phyloP scores from a whole-genome alignment of 805 yeast genomes.

The Maudiozyma bulderi region DNA sequence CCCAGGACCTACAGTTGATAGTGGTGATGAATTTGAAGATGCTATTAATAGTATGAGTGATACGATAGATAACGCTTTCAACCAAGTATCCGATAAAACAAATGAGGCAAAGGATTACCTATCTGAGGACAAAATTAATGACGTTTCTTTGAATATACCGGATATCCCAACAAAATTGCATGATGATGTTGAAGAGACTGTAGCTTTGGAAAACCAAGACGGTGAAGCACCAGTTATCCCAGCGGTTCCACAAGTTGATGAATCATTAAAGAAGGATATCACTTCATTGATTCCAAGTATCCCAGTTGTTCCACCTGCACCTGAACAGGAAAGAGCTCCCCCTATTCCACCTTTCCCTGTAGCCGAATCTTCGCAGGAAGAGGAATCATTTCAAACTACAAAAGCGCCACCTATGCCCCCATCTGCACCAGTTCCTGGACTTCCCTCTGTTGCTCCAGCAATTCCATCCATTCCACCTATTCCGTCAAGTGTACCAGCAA shows the following conservation, averaged over 20 bases:
- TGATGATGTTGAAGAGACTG: not conserved
- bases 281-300: not conserved
- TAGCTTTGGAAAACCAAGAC: not conserved
- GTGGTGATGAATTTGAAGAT: slow-evolving; percentile 19
- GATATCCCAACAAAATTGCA: not conserved
- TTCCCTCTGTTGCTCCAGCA: not conserved
- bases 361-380: not conserved
- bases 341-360: not conserved
- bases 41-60: slow-evolving; percentile 35
- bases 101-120: not conserved
- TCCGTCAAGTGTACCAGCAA: not conserved
- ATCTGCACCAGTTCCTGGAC: not conserved
- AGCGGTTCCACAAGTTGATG: not conserved
- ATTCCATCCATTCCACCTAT: slow-evolving; percentile 1
- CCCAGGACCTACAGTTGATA: slow-evolving; percentile 3
- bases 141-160: not conserved
- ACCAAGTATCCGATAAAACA: not conserved
- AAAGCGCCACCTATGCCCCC: not conserved
- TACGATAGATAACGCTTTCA: not conserved
- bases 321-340: not conserved
- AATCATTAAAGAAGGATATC: not conserved
- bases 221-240: slow-evolving; percentile 1
- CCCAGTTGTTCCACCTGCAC: not conserved
- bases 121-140: not conserved
- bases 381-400: not conserved